Conservation (phyloP, 2,329 filamentous ascomycete species). For the Hirsutella rhossiliensis region DNA sequence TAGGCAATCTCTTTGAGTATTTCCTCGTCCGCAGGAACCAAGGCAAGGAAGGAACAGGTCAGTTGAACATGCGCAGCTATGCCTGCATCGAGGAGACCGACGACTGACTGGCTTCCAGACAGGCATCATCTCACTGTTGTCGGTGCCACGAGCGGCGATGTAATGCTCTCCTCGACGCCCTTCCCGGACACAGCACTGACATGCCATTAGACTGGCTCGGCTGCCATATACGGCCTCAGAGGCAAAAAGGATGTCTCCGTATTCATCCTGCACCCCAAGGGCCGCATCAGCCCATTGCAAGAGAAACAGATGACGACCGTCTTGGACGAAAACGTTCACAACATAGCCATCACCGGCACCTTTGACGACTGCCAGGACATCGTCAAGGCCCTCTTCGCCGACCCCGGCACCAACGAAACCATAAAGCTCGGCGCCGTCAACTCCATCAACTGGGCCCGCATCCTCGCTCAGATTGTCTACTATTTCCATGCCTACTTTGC, state of each 20-base stretch:
- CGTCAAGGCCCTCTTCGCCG: conserved; percentile 84
- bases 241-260: conserved; percentile 96
- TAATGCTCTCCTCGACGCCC: background rate
- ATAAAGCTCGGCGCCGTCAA: conserved; percentile 88
- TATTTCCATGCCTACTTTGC: conserved; percentile 94
- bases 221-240: conserved; percentile 87
- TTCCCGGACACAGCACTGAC: background rate
- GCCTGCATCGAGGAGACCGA: background rate
- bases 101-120: background rate
- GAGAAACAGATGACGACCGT: conserved; percentile 97
- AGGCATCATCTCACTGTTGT: conserved; percentile 59
- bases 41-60: conserved; percentile 48
- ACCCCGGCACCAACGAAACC: conserved; percentile 68
- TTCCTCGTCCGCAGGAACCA: conserved; percentile 65
- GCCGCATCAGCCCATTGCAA: conserved; percentile 77
- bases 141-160: conserved; percentile 71
- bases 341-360: conserved; percentile 54
- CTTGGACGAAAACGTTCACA: conserved; percentile 83
- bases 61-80: conserved; percentile 5
- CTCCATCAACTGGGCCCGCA: conserved; percentile 92
- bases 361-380: conserved; percentile 45
- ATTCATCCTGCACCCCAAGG: conserved; percentile 88
- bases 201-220: conserved; percentile 56
- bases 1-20: conserved; percentile 94
- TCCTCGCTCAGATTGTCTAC: conserved; percentile 93